Conservation (phyloP, 495 filamentous ascomycete genomes). For the Podospora pseudopauciseta region DNA sequence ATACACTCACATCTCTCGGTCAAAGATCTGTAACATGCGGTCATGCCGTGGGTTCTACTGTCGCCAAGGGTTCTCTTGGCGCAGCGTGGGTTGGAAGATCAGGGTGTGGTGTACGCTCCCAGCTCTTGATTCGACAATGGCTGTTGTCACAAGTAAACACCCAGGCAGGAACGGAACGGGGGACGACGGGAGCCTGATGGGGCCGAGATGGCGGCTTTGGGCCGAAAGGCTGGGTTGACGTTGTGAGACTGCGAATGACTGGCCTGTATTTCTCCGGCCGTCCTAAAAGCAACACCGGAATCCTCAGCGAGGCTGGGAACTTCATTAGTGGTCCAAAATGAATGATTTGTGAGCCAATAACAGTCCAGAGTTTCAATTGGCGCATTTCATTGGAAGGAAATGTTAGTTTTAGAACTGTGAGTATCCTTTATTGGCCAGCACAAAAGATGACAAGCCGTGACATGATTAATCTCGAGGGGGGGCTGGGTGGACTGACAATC, state of each 20-base stretch:
- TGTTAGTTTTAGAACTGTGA: neutral
- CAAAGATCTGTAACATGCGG: neutral
- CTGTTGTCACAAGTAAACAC: conserved; percentile 32
- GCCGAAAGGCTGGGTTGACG: conserved; percentile 23
- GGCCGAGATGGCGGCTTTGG: conserved; percentile 23
- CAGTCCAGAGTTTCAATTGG: conserved; percentile 1
- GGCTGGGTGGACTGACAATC: neutral
- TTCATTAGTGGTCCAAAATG: conserved; percentile 20
- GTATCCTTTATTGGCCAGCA: neutral
- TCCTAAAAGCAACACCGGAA: conserved; percentile 1
- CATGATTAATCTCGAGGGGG: neutral
- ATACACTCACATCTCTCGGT: neutral
- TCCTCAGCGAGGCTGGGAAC: conserved; percentile 22
- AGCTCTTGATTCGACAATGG: conserved; percentile 41
- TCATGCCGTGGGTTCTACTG: conserved; percentile 15
- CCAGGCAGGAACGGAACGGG: conserved; percentile 34
- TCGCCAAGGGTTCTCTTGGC: conserved; percentile 21
- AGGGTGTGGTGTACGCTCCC: conserved; percentile 31
- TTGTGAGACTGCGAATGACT: conserved; percentile 20
- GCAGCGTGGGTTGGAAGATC: conserved; percentile 13
- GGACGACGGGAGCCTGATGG: conserved; percentile 29
- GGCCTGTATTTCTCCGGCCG: conserved; percentile 14
- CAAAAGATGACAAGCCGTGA: neutral
- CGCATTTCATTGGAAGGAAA: conserved; percentile 28
- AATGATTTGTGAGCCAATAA: conserved; percentile 28